These are phyloP conservation scores for Apiotrichum porosum DNA, from an alignment of 1,284 basidiomycete species.

Conservation along the genomic window DNA sequence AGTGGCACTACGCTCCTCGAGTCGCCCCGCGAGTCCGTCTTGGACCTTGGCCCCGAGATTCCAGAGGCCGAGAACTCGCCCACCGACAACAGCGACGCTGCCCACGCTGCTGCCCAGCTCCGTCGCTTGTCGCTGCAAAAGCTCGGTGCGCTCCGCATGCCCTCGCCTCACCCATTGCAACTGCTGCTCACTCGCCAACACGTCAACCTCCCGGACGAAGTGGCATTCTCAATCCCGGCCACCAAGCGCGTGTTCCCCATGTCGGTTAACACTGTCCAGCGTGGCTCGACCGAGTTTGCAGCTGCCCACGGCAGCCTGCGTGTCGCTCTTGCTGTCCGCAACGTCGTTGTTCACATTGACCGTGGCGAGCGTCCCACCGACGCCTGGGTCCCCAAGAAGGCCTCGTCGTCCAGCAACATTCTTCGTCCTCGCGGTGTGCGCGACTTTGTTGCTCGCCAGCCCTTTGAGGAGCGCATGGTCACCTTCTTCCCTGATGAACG, in stretches of 20 bases:
- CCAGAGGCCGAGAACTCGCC: background rate
- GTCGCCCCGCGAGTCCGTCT: constrained; percentile 7
- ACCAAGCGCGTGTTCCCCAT: constrained; percentile 37
- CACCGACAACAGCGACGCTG: constrained; percentile 6
- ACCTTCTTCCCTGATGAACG: constrained; percentile 29
- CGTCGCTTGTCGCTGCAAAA: constrained; percentile 35
- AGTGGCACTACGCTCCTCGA: constrained; percentile 7
- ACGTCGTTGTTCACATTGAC: constrained; percentile 28
- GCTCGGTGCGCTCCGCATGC: constrained; percentile 30
- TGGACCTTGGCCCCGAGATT: constrained; percentile 6
- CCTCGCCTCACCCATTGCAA: constrained; percentile 42
- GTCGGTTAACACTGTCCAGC: constrained; percentile 28
- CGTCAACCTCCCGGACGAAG: constrained; percentile 37
- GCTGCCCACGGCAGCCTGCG: constrained; percentile 21
- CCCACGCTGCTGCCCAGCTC: constrained; percentile 25
- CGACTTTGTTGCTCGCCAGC: constrained; percentile 38
- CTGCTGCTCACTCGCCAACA: constrained; percentile 30
- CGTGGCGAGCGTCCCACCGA: constrained; percentile 25
- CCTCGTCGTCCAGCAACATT: constrained; percentile 5
- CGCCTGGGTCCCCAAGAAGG: background rate
- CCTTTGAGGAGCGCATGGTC: constrained; percentile 41
- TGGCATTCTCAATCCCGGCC: constrained; percentile 36
- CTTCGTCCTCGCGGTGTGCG: constrained; percentile 30
- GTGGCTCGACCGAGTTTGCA: constrained; percentile 8
- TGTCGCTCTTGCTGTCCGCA: constrained; percentile 26